Evolutionary conservation across 805 yeast species (phyloP), one percentile per base, ranked within the genome.

Genomic region (Saturnispora bothae): DNA sequence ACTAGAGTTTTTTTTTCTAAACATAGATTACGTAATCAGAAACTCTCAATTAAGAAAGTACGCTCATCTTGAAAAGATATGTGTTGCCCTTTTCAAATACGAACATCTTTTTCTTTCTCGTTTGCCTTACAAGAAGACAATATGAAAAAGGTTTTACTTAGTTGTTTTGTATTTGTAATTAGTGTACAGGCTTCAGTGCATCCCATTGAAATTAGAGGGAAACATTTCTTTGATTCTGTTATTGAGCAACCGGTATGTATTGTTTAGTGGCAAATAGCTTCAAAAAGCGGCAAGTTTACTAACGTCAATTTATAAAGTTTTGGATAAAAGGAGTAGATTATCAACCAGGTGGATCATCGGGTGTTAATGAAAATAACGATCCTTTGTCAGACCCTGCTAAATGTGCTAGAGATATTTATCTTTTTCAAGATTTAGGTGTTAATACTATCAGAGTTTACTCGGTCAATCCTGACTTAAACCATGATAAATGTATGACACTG

Each of bases 321-420:
- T 86, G 78, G 61, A 82, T 86, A 47, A 72, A 94, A 58, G 96
- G 96, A 48, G 83, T 88, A 19, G 97, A 84, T 59, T 88, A 88
- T 61, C 96, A 88, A 58, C 96, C 96, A 0, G 40, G 40, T n/a
- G 40, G 40, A 4, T 95, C 95, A 41, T 79, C 94, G 2, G 83
- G 94, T 13, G 72, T 79, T 44, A 64, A 79, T 44, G 68, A 76
- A 4, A 8, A 37, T 31, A 14, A 7, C 18, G 94, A 85, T 59
- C 88, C 89, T 5, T 61, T 82, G 23, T 76, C 78, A n/a, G 78
- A 76, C 48, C 56, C 65, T 4, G 59, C 56, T 3, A 59, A 63
- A 14, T 82, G 89, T 58, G 60, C 66, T 40, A 70, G 94, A 59
- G 94, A 82, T 57, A 65, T 82, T 41, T 66, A 70, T 30, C 67